phyloP scores from a whole-genome alignment of 2,329 filamentous ascomycete species.

The Incumbomyces delicatus region DNA sequence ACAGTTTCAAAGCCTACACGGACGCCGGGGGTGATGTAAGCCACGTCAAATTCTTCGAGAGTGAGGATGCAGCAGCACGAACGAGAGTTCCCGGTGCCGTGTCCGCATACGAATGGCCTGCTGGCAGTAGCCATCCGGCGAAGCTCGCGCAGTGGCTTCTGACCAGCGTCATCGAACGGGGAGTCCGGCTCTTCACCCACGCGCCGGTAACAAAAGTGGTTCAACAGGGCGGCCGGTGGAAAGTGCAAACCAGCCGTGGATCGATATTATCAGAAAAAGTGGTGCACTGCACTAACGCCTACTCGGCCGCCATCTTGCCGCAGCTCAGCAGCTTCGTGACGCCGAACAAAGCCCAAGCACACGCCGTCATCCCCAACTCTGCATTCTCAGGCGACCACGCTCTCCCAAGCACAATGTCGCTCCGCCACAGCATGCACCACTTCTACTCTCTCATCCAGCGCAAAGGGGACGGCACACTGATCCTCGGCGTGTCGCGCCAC shows the following conservation, averaged over 20 bases:
- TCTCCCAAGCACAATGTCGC: slow-evolving; percentile 27
- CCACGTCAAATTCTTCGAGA: slow-evolving; percentile 26
- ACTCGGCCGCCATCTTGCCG: slow-evolving; percentile 44
- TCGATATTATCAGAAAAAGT: slow-evolving; percentile 40
- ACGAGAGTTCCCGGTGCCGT: slow-evolving; percentile 32
- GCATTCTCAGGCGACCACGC: slow-evolving; percentile 27
- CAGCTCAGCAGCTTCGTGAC: slow-evolving; percentile 26
- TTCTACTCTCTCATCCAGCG: slow-evolving; percentile 33
- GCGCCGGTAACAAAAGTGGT: slow-evolving; percentile 29
- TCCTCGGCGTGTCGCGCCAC: slow-evolving; percentile 35
- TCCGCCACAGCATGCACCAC: slow-evolving; percentile 35
- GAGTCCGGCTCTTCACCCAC: slow-evolving; percentile 35
- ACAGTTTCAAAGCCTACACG: slow-evolving; percentile 30
- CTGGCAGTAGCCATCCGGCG: slow-evolving; percentile 40
- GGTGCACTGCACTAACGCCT: slow-evolving; percentile 50
- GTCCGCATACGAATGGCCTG: slow-evolving; percentile 44
- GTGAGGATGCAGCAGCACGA: slow-evolving; percentile 29
- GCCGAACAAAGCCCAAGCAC: slow-evolving; percentile 38
- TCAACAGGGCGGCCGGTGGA: slow-evolving; percentile 24
- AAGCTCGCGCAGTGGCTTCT: slow-evolving; percentile 43
- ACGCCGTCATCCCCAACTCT: slow-evolving; percentile 33
- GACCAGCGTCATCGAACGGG: slow-evolving; percentile 27
- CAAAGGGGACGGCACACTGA: slow-evolving; percentile 32
- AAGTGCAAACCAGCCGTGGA: slow-evolving; percentile 38
- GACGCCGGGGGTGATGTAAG: slow-evolving; percentile 37